Base-by-base conservation (phyloP, 495 filamentous ascomycete species). In the Cairneyella variabilis region DNA sequence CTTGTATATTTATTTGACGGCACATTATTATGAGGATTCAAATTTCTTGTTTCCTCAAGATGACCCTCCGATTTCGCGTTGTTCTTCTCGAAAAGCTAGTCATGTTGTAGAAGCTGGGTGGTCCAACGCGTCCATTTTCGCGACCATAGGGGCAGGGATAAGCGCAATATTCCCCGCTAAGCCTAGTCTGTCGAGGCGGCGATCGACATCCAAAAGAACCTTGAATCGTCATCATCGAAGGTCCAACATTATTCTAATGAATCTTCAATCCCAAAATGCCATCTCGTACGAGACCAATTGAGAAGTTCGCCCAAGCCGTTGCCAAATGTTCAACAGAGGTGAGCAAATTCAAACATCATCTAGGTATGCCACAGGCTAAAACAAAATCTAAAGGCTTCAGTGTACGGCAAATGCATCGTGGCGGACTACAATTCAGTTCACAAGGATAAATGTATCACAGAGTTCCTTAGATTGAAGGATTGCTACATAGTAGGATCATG, bases 361-460 rank as follows among this genome's bases (percentile, higher is more conserved):
- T n/a, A 68, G 23, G 69, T 53, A 44, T 37, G 36, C 23, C 42
- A 2, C 4, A 20, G 9, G 3, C 22, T 32, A 38, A 1, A 42
- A 42, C 36, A 49, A 51, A 54, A 14, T 45, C 8, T 28, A 34
- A 60, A 97, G 92, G 84, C 87, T 45, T 76, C 89, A 7, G 77
- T 79, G 14, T 99, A 97, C 62, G 93, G 93, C 46, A 91, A 91
- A 76, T 99, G 93, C 66, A 82, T 99, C 52, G 76, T 93, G 28
- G 81, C 81, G 8, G 92, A 99, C 65, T 97, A 95, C 69, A 91
- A 91, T 63, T 82, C 89, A 20, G 82, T 97, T 3, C 79, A 91
- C 58, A 95, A 95, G 60, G 90, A 97, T 66, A 90, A 92, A 75
- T 99, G 93, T 63, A 74, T 76, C 2, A 82, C 80, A 44, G 90